Base-by-base conservation (phyloP, 352 stramenopile species). In the Pythium biforme region DNA sequence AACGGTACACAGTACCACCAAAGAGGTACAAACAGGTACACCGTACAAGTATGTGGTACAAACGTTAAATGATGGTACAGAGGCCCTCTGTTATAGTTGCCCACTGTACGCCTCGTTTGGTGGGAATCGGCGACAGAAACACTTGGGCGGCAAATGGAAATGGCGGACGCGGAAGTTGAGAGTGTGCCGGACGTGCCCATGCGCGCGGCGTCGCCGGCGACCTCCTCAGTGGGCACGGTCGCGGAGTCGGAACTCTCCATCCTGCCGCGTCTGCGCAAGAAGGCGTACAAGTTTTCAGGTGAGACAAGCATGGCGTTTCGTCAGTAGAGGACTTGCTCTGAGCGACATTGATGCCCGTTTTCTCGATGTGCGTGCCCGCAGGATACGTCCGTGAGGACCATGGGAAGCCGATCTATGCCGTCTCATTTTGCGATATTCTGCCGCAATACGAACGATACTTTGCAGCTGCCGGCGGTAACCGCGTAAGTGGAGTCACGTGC, bases 321-420 rank as follows among this genome's bases (percentile, higher is more conserved):
- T 23, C 11, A n/a, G 12, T 12, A 14, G 47, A 12, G 20, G 22
- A 29, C 15, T 62, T 11, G 15, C 27, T 17, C 20, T 15, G 48
- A 20, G 66, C 47, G 68, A 26, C 31, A 10, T 56, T 20, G 17
- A n/a, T 61, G 48, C 0, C 29, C 15, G 2, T 61, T 46, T 31
- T 43, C 17, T 15, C 8, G 20, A 27, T 8, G n/a, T 25, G 41
- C n/a, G 5, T 12, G 17, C 15, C 12, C 29, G 4, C 52, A 92
- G 83, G 79, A 33, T 92, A 89, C 54, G 77, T 79, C 11, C 66
- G 74, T 56, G 83, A 92, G 55, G 83, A 92, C 62, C 83, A 92
- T 40, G 76, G 73, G 6, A 92, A 88, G 40, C 77, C 83, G 15
- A 82, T 92, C 56, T 92, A 92, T 63, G 88, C 79, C 22, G 81